phyloP scores from a whole-genome alignment of 2,329 filamentous ascomycete genomes.

The Teratosphaeria pseudoeucalypti region DNA sequence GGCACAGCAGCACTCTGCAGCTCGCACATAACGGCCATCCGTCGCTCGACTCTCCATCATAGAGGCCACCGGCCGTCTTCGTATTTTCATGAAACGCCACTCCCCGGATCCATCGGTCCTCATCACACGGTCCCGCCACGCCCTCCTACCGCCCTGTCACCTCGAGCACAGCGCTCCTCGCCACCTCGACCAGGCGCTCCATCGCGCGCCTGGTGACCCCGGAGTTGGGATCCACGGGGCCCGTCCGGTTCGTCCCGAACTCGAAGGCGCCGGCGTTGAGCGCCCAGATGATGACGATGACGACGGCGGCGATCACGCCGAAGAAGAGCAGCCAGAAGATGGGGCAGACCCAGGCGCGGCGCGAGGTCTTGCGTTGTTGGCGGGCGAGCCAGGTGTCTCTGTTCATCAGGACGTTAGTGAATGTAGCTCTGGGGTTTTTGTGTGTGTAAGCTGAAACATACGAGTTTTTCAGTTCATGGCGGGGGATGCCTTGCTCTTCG shows the following conservation, averaged over 20 bases:
- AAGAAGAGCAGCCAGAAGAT: constrained; percentile 37
- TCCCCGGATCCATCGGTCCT: neutral
- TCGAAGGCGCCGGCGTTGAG: constrained; percentile 20
- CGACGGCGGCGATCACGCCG: constrained; percentile 35
- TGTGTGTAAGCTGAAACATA: constrained; percentile 18
- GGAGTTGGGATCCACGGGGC: constrained; percentile 2
- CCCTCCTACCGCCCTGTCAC: neutral
- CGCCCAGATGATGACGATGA: constrained; percentile 38
- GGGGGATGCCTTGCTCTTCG: constrained; percentile 29
- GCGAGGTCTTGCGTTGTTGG: constrained; percentile 38
- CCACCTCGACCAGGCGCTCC: neutral
- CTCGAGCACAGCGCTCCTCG: neutral
- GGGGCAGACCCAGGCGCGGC: constrained; percentile 37
- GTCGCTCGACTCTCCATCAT: neutral
- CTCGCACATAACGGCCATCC: neutral
- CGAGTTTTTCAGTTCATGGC: constrained; percentile 27
- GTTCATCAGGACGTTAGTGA: neutral
- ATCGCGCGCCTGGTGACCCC: neutral
- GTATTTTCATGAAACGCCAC: neutral
- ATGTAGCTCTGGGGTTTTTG: neutral
- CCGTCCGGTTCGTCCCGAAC: neutral
- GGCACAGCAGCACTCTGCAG: constrained; percentile 3
- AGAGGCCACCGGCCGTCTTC: neutral
- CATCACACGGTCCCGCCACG: too few relatives aligned
- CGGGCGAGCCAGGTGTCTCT: constrained; percentile 46